These are phyloP conservation scores for Trichoderma atroviride DNA, from an alignment of 2,329 filamentous ascomycete species.

Conservation along the genomic window DNA sequence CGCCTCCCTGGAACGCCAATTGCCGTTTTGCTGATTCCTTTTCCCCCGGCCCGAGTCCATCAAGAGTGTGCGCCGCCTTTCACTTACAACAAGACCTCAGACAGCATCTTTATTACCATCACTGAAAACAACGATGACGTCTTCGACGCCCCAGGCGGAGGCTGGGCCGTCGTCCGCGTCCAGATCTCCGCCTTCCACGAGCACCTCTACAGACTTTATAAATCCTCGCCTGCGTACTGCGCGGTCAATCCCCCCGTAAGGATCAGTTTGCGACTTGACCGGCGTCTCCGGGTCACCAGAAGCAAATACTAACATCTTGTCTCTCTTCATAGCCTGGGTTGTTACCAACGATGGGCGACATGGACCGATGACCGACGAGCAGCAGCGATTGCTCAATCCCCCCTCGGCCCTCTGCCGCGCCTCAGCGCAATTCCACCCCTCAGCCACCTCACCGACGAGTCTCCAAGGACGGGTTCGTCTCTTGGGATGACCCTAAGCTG, in stretches of 20 bases:
- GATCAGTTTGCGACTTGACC: not conserved
- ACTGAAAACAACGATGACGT: slow-evolving; percentile 16
- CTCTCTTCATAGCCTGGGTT: slow-evolving; percentile 49
- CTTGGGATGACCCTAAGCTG: slow-evolving; percentile 44
- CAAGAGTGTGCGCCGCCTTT: not conserved
- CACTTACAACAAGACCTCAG: not conserved
- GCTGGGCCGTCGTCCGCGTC: slow-evolving; percentile 27
- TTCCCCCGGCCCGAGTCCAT: not conserved
- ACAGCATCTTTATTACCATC: not conserved
- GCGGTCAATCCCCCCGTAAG: slow-evolving; percentile 39
- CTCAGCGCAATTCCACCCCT: slow-evolving; percentile 49
- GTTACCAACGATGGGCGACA: slow-evolving; percentile 50
- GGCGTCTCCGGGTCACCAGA: not conserved
- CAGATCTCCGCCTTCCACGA: slow-evolving; percentile 25
- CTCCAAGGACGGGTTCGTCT: slow-evolving; percentile 53
- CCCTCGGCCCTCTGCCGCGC: slow-evolving; percentile 43
- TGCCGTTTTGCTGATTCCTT: not conserved
- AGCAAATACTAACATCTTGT: slow-evolving; percentile 4
- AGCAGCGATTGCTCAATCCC: slow-evolving; percentile 44
- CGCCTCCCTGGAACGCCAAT: slow-evolving; percentile 8
- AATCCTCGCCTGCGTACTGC: slow-evolving; percentile 33
- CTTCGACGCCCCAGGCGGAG: slow-evolving; percentile 27
- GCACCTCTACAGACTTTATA: slow-evolving; percentile 27
- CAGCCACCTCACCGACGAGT: slow-evolving; percentile 46
- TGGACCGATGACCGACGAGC: slow-evolving; percentile 42